Evolutionary conservation across 768 basidiomycete species (phyloP).

Genomic region (Mycena filopes): DNA sequence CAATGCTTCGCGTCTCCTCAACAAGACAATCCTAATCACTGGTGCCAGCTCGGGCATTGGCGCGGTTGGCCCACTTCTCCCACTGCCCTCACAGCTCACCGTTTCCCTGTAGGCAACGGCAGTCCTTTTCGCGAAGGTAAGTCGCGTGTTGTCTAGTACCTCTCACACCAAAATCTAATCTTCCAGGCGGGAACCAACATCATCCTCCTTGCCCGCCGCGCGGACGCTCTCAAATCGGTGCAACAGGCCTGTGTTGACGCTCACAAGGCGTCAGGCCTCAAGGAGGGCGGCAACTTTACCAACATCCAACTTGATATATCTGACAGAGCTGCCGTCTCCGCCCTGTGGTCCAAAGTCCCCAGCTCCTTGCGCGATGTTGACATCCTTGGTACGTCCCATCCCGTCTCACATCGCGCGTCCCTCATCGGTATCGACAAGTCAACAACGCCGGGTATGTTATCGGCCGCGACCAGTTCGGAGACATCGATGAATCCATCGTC

Average conservation of each 20-base stretch:
- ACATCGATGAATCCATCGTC: conserved; percentile 79
- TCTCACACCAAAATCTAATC: conserved; percentile 5
- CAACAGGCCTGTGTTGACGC: conserved; percentile 73
- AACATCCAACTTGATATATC: conserved; percentile 82
- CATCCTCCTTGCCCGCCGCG: conserved; percentile 84
- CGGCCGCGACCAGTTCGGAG: conserved; percentile 88
- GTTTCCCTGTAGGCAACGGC: conserved; percentile 74
- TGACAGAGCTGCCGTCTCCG: conserved; percentile 76
- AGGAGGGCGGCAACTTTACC: conserved; percentile 82
- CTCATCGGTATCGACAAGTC: conserved; percentile 44
- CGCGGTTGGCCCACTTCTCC: conserved; percentile 63
- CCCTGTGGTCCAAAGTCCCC: conserved; percentile 78
- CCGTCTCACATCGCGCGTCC: neutral
- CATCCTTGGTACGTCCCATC: conserved; percentile 71
- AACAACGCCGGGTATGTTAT: conserved; percentile 89
- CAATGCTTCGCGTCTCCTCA: conserved; percentile 81
- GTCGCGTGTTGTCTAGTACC: conserved; percentile 4
- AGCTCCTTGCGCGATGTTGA: conserved; percentile 78
- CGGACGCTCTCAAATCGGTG: conserved; percentile 77
- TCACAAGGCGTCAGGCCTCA: conserved; percentile 76
- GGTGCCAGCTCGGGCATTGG: conserved; percentile 93
- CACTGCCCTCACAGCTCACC: neutral
- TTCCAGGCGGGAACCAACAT: conserved; percentile 87
- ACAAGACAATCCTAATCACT: conserved; percentile 89
- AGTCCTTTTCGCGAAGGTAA: conserved; percentile 88